These are phyloP conservation scores for Arachis hypogaea DNA, from an alignment of 306 rosid species.

Conservation along the genomic window DNA sequence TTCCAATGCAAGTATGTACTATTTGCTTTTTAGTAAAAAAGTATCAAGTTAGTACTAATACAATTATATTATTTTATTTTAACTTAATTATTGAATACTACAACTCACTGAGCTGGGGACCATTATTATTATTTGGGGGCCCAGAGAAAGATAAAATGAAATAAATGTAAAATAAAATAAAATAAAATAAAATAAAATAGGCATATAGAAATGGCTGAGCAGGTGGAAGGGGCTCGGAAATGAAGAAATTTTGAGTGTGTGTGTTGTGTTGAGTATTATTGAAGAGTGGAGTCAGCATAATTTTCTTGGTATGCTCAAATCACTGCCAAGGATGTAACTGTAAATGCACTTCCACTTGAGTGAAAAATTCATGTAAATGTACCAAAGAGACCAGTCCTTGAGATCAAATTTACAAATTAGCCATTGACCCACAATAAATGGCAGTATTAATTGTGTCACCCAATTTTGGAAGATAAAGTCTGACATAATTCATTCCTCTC, in stretches of 20 bases:
- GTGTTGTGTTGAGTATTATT: neutral
- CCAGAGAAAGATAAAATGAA: too few species aligned
- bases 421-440: slow-evolving; percentile 43
- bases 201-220: neutral
- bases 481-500: slow-evolving; percentile 48
- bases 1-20: too few species aligned
- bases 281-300: neutral
- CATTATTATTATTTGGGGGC: neutral
- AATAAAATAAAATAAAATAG: neutral
- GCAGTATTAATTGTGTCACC: slow-evolving; percentile 46
- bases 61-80: too few species aligned
- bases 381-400: neutral
- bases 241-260: neutral
- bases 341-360: neutral
- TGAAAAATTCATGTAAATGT: neutral
- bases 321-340: neutral
- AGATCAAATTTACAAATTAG: slow-evolving; percentile 13
- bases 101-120: slow-evolving; percentile 10
- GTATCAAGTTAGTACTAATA: too few species aligned
- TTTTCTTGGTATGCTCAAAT: neutral
- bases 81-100: too few species aligned
- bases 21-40: too few species aligned
- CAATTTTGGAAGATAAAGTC: slow-evolving; percentile 39
- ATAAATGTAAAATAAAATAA: neutral
- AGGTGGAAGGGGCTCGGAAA: neutral